Base-by-base conservation (phyloP, 2,329 filamentous ascomycete genomes). In the Fusarium xylarioides region DNA sequence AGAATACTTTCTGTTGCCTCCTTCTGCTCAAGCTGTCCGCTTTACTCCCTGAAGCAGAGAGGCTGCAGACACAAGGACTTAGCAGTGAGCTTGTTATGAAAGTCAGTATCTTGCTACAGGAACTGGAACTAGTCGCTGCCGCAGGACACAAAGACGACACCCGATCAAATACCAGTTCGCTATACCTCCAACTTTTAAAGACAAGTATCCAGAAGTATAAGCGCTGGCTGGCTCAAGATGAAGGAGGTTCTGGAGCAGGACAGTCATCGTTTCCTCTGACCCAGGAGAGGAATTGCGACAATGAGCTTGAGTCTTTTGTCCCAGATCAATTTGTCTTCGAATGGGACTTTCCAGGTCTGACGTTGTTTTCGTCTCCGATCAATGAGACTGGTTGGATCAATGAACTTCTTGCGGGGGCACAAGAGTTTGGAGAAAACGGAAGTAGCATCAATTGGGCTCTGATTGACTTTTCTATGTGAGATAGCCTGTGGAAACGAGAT, bases 261-360 rank as follows among this genome's bases (percentile, higher is more conserved):
- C 14, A 37, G 23, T 2, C 11, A 11, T 1, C 18, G 7, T 26
- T 19, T 16, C n/a, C 37, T 5, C 4, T 34, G 14, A 5, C 11
- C 2, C 56, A 52, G 5, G 14, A 28, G 9, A 23, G 11, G 11
- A 19, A 47, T 3, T 37, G 11, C 4, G 62, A 50, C 4, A 69
- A 53, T 1, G 66, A 69, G 1, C 40, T 69, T 9, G 66, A 69
- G 26, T 58, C 66, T 0, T 69, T 69, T 12, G 26, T 69, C 2
- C 59, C 66, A 14, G 66, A 69, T 4, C 66, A 69, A 7, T 69
- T 69, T 4, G 66, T 69, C 1, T 69, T 69, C 7, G 66, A 69
- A 26, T 69, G 65, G 66, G 66, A 69, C 11, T 69, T 69, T 11
- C 66, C 66, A 7, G 65, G 66, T 0, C 28, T 69, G 2, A 69